Evolutionary conservation across 345 rosid species (phyloP).

Genomic region (Salix dunnii): DNA sequence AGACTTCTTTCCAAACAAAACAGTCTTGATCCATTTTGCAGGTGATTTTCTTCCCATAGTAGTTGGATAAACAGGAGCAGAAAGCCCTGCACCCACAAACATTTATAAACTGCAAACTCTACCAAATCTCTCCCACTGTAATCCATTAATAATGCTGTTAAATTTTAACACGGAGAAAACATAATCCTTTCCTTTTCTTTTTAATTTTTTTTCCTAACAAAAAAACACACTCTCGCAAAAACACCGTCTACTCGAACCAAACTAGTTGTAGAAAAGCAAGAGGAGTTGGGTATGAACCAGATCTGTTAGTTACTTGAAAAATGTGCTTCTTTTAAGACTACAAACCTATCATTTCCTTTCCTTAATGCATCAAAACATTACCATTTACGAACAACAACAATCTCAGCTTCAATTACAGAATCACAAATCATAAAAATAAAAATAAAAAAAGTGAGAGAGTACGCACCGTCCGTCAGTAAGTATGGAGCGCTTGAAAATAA

Average conservation of each 20-base stretch:
- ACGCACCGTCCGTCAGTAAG: constrained; percentile 31
- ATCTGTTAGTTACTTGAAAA: constrained; percentile 54
- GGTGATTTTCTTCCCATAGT: constrained; percentile 71
- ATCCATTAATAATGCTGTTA: neutral
- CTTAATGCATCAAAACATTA: constrained; percentile 1
- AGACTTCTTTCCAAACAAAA: constrained; percentile 75
- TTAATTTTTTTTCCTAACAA: no score
- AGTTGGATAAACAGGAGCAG: constrained; percentile 20
- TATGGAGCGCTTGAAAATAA: constrained; percentile 36
- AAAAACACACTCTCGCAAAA: neutral
- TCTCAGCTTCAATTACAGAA: neutral
- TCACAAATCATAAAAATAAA: constrained; percentile 3
- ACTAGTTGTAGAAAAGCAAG: neutral
- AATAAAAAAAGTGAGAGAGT: neutral
- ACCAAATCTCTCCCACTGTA: no score
- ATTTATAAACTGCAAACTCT: neutral
- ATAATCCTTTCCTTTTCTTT: no score
- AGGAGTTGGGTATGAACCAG: constrained; percentile 28
- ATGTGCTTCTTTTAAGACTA: constrained; percentile 24
- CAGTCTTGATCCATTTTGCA: constrained; percentile 74
- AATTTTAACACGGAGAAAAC: neutral
- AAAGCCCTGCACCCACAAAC: constrained; percentile 14
- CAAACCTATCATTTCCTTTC: constrained; percentile 42
- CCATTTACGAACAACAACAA: neutral
- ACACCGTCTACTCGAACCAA: neutral